Percentiles rank a stretch among this genome's conserved stretches.
Evolutionary conservation across 2,329 filamentous ascomycete genomes (phyloP).

Genomic region (Amauroascus niger): DNA sequence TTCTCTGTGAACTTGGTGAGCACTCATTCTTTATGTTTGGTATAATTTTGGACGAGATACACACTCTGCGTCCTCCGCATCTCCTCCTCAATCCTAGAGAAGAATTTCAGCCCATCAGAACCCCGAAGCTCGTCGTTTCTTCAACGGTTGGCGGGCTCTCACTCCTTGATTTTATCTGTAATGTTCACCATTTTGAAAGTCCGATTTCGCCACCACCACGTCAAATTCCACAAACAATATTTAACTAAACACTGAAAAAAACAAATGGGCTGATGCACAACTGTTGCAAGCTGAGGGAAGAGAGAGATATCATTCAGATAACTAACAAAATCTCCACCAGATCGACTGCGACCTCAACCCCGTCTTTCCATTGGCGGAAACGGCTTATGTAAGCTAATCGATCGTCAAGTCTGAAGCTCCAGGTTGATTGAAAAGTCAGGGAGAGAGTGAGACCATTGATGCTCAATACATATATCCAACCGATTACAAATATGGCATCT

Average conservation of each 20-base stretch:
- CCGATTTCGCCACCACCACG: conserved; percentile 9
- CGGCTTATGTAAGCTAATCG: too few relatives aligned
- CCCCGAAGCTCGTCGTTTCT: not conserved
- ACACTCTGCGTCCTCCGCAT: conserved; percentile 98
- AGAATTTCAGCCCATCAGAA: conserved; percentile 16
- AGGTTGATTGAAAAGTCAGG: too few relatives aligned
- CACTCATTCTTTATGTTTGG: conserved; percentile 10
- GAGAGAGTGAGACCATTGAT: too few relatives aligned
- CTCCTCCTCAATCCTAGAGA: conserved; percentile 89
- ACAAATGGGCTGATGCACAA: not conserved
- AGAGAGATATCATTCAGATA: not conserved
- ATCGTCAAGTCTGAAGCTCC: too few relatives aligned
- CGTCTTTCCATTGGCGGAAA: too few relatives aligned
- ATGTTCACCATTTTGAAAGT: conserved; percentile 81
- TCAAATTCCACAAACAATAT: not conserved
- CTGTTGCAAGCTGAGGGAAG: not conserved
- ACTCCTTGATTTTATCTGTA: conserved; percentile 99
- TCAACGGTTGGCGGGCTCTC: conserved; percentile 28
- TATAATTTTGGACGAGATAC: conserved; percentile 23
- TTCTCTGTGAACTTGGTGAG: conserved; percentile 58
- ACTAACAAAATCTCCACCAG: too few relatives aligned
- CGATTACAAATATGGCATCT: conserved; percentile 12
- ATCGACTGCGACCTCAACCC: too few relatives aligned
- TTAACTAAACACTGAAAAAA: not conserved
- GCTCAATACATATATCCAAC: not conserved